Base-by-base conservation (phyloP, 2,329 filamentous ascomycete genomes). In the Rutstroemia sp. region DNA sequence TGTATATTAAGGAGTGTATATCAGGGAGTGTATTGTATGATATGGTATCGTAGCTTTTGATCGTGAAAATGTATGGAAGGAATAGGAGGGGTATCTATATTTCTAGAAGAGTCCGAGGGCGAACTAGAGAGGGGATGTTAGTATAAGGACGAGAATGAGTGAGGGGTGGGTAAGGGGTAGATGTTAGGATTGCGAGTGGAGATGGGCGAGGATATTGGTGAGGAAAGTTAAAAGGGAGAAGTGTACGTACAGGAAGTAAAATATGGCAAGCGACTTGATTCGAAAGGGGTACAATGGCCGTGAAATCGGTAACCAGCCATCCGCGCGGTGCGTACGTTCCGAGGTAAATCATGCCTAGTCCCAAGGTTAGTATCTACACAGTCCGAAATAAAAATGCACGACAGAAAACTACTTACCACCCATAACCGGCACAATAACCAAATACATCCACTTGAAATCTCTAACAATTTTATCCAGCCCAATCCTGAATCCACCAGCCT, bases 221-320 rank as follows among this genome's bases (percentile, higher is more conserved):
- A 42, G 6, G 9, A 19, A 5, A 10, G 16, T 39, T 39, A n/a
- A 5, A 5, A 18, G 2, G 39, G 7, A n/a, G 4, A 23, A 19
- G 10, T 16, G 23, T 34, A 41, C 59, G 21, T 58, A 61, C 58
- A 23, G 60, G 60, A 37, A 62, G 50, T n/a, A 62, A 37, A 44
- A 56, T 55, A 56, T 62, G 60, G 52, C 60, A 62, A 6, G 54
- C 58, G 45, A 61, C 53, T 49, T 63, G 60, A 30, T 63, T 83
- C 67, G 70, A 71, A 38, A 86, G 68, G 14, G 83, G 82, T 61
- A 76, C 81, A 67, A 86, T 82, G 55, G 81, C 79, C 16, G 81
- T 77, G 62, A 86, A 79, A 56, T 75, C 71, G 5, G 70, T 71
- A 66, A 87, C 85, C 59, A 72, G 73, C 81, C 81, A 87, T 1